Evolutionary conservation across 2,329 filamentous ascomycete species (phyloP).

Genomic region (Fusarium duplospermum): DNA sequence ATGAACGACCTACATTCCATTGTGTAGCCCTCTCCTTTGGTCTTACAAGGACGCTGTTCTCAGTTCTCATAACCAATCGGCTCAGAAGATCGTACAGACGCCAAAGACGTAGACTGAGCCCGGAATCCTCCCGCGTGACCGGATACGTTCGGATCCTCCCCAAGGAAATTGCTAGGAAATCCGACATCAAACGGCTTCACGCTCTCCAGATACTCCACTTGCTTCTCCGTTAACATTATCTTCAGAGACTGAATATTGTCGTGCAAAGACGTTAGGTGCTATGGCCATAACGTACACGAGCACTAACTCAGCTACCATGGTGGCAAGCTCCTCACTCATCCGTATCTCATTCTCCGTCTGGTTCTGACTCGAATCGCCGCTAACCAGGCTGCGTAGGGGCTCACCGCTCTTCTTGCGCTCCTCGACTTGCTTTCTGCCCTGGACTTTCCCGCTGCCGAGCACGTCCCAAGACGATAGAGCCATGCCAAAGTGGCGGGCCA

Average conservation of each 20-base stretch:
- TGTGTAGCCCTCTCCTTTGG: background rate
- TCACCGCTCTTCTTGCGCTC: background rate
- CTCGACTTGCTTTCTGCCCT: background rate
- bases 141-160: background rate
- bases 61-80: background rate
- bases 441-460: background rate
- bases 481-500: background rate
- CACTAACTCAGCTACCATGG: background rate
- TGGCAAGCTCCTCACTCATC: background rate
- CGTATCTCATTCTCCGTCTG: background rate
- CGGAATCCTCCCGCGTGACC: background rate
- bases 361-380: background rate
- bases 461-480: background rate
- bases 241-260: background rate
- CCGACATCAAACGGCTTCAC: background rate
- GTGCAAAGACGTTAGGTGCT: background rate
- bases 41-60: background rate
- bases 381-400: background rate
- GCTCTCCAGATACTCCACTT: background rate
- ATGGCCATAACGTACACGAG: background rate
- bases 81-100: background rate
- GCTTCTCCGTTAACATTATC: background rate
- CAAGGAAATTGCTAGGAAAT: background rate
- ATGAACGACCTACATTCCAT: background rate
- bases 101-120: background rate